Conservation (phyloP, 768 basidiomycete genomes). For the Tylopilus plumbeoviolaceoides region DNA sequence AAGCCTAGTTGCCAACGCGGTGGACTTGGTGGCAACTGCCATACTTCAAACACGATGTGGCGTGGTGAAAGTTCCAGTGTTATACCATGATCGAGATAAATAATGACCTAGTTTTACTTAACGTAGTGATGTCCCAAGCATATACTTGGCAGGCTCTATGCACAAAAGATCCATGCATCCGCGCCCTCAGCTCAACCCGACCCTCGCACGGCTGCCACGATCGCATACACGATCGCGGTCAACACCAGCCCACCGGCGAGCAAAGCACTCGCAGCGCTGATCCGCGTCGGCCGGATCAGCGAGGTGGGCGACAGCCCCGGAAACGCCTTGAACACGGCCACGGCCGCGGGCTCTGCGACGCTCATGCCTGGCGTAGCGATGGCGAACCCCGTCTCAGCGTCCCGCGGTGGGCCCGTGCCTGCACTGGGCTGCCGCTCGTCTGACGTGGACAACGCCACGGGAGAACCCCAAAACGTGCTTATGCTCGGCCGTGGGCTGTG, state of each 20-base stretch:
- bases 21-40: no score
- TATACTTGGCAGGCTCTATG: no score
- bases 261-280: conserved; percentile 4
- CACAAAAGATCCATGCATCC: no score
- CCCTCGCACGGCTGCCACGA: conserved; percentile 4
- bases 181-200: no score
- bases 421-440: not conserved
- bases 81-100: no score
- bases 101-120: no score
- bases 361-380: not conserved
- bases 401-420: not conserved
- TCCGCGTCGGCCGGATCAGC: conserved; percentile 7
- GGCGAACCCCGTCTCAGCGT: not conserved
- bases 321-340: conserved; percentile 12
- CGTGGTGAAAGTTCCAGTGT: no score
- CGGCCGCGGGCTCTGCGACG: not conserved
- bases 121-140: no score
- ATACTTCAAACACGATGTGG: no score
- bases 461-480: not conserved
- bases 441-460: not conserved
- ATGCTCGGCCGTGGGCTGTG: conserved; percentile 6
- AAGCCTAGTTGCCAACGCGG: no score
- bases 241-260: conserved; percentile 10
- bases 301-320: conserved; percentile 8
- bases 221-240: conserved; percentile 16